phyloP scores from a whole-genome alignment of 768 basidiomycete genomes.

The Calocybe cyanea region DNA sequence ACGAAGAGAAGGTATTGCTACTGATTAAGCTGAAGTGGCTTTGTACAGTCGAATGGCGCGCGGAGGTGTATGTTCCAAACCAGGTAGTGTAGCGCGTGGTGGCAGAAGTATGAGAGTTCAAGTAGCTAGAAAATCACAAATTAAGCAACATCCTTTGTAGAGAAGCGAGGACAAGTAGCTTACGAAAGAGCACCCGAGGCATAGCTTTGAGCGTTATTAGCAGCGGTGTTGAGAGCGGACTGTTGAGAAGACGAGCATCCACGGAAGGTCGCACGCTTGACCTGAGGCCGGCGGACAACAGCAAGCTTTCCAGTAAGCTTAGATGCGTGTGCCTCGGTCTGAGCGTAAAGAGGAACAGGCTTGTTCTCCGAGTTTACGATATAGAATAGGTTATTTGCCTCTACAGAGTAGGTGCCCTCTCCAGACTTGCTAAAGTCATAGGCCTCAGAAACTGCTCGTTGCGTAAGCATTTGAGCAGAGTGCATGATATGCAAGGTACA shows the following conservation, averaged over 20 bases:
- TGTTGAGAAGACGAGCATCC: conserved; percentile 38
- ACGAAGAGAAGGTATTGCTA: conserved; percentile 26
- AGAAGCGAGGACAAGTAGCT: conserved; percentile 6
- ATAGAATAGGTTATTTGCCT: conserved; percentile 40
- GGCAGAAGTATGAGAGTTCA: conserved; percentile 28
- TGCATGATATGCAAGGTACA: not conserved
- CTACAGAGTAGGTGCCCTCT: no score
- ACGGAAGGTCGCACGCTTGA: conserved; percentile 33
- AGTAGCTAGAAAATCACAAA: conserved; percentile 21
- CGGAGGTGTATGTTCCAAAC: conserved; percentile 42
- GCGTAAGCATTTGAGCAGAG: not conserved
- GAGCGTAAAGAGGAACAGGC: conserved; percentile 31
- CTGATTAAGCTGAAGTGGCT: conserved; percentile 37
- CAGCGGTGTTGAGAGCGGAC: conserved; percentile 30
- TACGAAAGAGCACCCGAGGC: conserved; percentile 30
- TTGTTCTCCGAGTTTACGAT: conserved; percentile 31
- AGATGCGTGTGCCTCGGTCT: conserved; percentile 30
- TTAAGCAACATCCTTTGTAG: no score
- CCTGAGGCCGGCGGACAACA: conserved; percentile 27
- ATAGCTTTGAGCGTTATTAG: conserved; percentile 35
- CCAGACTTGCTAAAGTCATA: conserved; percentile 46
- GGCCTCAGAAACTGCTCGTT: conserved; percentile 33
- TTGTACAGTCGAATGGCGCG: conserved; percentile 32
- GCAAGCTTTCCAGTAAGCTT: no score
- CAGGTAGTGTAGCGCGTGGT: conserved; percentile 44